A percentile compares a stretch with the other conserved stretches of the same genome.
phyloP scores from a whole-genome alignment of 352 stramenopile genomes.

The Peronospora destructor region DNA sequence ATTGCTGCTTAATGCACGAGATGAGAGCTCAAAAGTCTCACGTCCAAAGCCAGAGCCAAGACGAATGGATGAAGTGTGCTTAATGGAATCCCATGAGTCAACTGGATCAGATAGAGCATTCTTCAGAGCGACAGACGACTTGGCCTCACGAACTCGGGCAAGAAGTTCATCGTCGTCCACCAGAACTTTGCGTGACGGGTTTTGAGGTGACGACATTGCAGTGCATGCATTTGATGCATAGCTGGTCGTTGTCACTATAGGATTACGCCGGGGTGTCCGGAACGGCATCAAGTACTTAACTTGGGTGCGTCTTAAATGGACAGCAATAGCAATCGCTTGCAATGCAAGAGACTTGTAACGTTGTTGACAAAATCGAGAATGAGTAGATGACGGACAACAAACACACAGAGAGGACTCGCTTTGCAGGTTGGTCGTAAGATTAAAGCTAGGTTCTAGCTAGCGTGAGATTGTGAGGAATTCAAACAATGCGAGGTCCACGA shows the following conservation, averaged over 20 bases:
- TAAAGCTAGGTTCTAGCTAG: neutral
- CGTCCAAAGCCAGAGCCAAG: conserved; percentile 9
- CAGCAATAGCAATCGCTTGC: neutral
- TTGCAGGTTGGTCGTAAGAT: neutral
- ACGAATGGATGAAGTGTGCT: conserved; percentile 10
- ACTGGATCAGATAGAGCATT: conserved; percentile 18
- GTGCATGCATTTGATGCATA: conserved; percentile 12
- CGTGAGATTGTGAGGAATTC: neutral
- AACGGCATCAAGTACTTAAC: conserved; percentile 15
- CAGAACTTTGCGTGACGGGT: conserved; percentile 16
- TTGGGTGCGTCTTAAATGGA: neutral
- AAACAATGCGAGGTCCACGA: no score
- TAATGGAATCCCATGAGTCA: conserved; percentile 16
- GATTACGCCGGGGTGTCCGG: conserved; percentile 7
- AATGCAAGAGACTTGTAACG: neutral
- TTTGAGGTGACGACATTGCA: conserved; percentile 7
- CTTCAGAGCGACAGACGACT: conserved; percentile 13
- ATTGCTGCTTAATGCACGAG: conserved; percentile 8
- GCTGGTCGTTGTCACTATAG: conserved; percentile 7
- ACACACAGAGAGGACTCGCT: neutral
- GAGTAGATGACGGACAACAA: neutral
- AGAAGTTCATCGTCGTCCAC: conserved; percentile 28
- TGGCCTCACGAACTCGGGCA: conserved; percentile 10
- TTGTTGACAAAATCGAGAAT: neutral
- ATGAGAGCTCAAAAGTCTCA: conserved; percentile 19